Evolutionary conservation across 352 stramenopile species (phyloP).

Genomic region (Phytophthora cactorum): DNA sequence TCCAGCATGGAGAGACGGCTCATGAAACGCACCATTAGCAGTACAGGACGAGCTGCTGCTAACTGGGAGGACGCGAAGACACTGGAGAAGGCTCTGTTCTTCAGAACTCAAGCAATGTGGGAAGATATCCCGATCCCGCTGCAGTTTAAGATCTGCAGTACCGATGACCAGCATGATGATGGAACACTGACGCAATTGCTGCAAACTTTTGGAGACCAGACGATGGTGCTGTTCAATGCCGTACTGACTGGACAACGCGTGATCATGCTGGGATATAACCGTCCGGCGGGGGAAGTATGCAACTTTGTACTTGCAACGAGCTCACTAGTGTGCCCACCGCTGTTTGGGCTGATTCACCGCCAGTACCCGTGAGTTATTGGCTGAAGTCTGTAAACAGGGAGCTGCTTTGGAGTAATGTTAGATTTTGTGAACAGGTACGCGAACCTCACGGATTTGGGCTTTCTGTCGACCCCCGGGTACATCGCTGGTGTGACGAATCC

Average conservation of each 20-base stretch:
- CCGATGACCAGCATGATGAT: conserved; percentile 85
- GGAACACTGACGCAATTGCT: conserved; percentile 73
- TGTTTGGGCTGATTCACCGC: conserved; percentile 80
- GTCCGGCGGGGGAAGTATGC: conserved; percentile 82
- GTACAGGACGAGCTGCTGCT: conserved; percentile 38
- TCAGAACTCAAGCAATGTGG: conserved; percentile 62
- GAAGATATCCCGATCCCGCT: conserved; percentile 68
- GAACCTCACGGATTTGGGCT: conserved; percentile 89
- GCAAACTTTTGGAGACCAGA: conserved; percentile 84
- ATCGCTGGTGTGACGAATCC: conserved; percentile 92
- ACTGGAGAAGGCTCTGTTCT: conserved; percentile 66
- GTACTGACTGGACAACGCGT: conserved; percentile 83
- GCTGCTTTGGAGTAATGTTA: not conserved
- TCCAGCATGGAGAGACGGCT: conserved; percentile 77
- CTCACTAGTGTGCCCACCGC: conserved; percentile 80
- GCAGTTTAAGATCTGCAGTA: conserved; percentile 85
- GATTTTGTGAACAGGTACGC: conserved; percentile 58
- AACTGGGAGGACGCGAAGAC: conserved; percentile 51
- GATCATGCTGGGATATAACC: conserved; percentile 86
- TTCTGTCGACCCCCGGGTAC: conserved; percentile 83
- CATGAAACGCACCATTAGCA: conserved; percentile 79
- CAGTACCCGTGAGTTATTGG: conserved; percentile 66
- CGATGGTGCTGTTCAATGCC: conserved; percentile 87
- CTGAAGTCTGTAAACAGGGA: not conserved
- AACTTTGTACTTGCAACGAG: conserved; percentile 89